A percentile compares a stretch with the other conserved stretches of the same genome.
Evolutionary conservation across 768 basidiomycete species (phyloP).

Genomic region (Serendipita sp.): DNA sequence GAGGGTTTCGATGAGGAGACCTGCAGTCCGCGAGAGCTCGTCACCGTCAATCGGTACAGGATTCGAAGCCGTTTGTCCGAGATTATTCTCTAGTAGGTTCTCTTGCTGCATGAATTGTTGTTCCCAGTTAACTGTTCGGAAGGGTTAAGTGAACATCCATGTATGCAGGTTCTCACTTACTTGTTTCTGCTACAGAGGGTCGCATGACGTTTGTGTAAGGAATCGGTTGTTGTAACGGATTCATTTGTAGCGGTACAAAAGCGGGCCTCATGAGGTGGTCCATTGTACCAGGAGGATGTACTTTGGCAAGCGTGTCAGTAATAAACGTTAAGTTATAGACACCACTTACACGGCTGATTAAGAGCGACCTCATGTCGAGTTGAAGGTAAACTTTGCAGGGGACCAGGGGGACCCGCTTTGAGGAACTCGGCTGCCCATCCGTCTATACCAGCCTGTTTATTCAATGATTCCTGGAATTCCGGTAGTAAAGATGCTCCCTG

Average conservation of each 20-base stretch:
- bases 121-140: conserved; percentile 11
- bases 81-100: background rate
- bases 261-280: background rate
- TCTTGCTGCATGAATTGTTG: conserved; percentile 7
- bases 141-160: conserved; percentile 12
- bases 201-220: background rate
- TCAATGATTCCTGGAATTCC: background rate
- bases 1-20: conserved; percentile 58
- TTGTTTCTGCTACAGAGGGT: conserved; percentile 8
- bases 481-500: background rate
- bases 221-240: conserved; percentile 2
- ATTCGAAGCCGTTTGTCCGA: background rate
- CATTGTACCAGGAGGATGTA: background rate
- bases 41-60: conserved; percentile 30
- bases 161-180: conserved; percentile 6
- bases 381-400: background rate
- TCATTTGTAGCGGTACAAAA: background rate
- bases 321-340: background rate
- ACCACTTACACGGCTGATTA: background rate
- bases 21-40: conserved; percentile 68
- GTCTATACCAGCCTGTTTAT: background rate
- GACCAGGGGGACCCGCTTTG: background rate
- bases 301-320: background rate
- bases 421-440: conserved; percentile 11
- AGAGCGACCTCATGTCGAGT: background rate